These are phyloP conservation scores for Candida sphagnicola DNA, from an alignment of 805 yeast species.

Conservation along the genomic window DNA sequence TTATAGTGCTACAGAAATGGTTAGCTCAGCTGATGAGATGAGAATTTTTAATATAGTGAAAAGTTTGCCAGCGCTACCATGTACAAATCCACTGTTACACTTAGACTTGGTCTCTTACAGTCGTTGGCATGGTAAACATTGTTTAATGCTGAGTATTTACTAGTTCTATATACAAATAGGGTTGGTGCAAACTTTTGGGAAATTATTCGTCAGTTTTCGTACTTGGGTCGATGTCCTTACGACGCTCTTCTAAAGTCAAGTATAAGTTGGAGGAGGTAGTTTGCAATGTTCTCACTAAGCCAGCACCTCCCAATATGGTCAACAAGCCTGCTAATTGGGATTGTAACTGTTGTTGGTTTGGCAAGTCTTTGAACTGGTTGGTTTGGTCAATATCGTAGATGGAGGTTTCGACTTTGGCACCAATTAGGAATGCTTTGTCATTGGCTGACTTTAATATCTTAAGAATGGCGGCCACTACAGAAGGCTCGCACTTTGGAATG, in stretches of 20 bases:
- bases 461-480: slow-evolving; percentile 55
- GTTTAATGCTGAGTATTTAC: not conserved
- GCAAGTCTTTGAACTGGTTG: slow-evolving; percentile 66
- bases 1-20: not conserved
- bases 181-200: too few relatives aligned
- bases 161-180: not conserved
- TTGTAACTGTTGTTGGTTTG: slow-evolving; percentile 66
- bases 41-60: slow-evolving; percentile 3
- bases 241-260: slow-evolving; percentile 61
- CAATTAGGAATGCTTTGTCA: slow-evolving; percentile 76
- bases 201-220: slow-evolving; percentile 12
- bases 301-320: slow-evolving; percentile 85
- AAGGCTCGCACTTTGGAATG: slow-evolving; percentile 69
- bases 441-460: slow-evolving; percentile 57
- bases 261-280: slow-evolving; percentile 64
- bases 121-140: not conserved
- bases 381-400: slow-evolving; percentile 51
- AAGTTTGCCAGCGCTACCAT: not conserved
- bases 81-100: not conserved
- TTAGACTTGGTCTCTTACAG: not conserved
- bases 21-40: slow-evolving; percentile 5
- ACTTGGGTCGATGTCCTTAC: slow-evolving; percentile 27
- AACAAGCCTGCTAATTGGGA: slow-evolving; percentile 80
- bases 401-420: slow-evolving; percentile 73
- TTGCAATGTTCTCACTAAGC: slow-evolving; percentile 78